Evolutionary conservation across 1,284 basidiomycete genomes (phyloP).

Genomic region (Bjerkandera adusta): DNA sequence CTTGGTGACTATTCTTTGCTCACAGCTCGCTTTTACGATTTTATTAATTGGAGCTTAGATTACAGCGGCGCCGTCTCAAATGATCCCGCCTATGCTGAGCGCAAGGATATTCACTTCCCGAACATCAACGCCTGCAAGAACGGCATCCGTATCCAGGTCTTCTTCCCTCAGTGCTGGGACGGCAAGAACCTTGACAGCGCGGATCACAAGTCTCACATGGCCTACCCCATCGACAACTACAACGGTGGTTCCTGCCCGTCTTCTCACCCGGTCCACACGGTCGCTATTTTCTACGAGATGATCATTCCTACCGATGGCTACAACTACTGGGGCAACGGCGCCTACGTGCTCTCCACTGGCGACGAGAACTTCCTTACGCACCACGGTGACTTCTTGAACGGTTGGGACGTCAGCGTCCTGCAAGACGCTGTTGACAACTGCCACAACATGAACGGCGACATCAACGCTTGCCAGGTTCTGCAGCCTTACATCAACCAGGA

Average conservation of each 20-base stretch:
- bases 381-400: slow-evolving; percentile 35
- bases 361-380: slow-evolving; percentile 30
- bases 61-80: slow-evolving; percentile 29
- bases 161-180: slow-evolving; percentile 46
- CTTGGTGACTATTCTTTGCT: slow-evolving; percentile 23
- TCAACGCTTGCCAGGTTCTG: slow-evolving; percentile 28
- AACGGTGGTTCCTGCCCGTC: slow-evolving; percentile 30
- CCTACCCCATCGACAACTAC: slow-evolving; percentile 40
- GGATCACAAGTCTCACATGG: slow-evolving; percentile 54
- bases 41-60: slow-evolving; percentile 18
- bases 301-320: slow-evolving; percentile 22
- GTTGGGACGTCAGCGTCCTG: slow-evolving; percentile 30
- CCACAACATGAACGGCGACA: slow-evolving; percentile 24
- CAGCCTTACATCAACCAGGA: slow-evolving; percentile 22
- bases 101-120: slow-evolving; percentile 25
- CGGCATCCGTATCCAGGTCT: slow-evolving; percentile 42
- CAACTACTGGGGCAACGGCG: slow-evolving; percentile 23
- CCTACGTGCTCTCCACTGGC: slow-evolving; percentile 32
- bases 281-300: slow-evolving; percentile 33
- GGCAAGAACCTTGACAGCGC: slow-evolving; percentile 42
- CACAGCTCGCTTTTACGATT: not conserved
- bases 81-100: slow-evolving; percentile 26
- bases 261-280: slow-evolving; percentile 29
- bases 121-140: slow-evolving; percentile 32
- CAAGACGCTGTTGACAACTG: slow-evolving; percentile 15